Percentiles rank a stretch among this genome's conserved stretches.
Evolutionary conservation across 106 monocot genomes (phyloP).

Genomic region (Acorus gramineus): DNA sequence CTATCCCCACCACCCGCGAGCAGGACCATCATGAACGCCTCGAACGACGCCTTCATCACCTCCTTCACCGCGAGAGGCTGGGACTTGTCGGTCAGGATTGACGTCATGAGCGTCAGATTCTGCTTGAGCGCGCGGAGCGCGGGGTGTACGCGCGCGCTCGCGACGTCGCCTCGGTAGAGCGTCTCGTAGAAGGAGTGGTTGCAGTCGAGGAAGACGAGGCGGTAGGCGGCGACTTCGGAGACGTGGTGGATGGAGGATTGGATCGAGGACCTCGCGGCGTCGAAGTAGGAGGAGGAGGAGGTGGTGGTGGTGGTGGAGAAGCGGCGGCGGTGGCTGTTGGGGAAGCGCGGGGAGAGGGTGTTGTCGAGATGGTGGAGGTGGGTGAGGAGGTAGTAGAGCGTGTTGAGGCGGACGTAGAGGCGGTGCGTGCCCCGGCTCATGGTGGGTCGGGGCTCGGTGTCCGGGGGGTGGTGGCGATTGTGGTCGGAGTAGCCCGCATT

Average conservation of each 20-base stretch:
- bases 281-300: slow-evolving; percentile 3
- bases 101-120: slow-evolving; percentile 7
- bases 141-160: slow-evolving; percentile 12
- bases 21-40: slow-evolving; percentile 26
- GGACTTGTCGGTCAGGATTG: slow-evolving; percentile 9
- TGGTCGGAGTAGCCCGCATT: too few species aligned
- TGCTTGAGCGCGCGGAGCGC: slow-evolving; percentile 17
- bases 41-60: slow-evolving; percentile 26
- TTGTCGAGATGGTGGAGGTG: slow-evolving; percentile 19
- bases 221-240: slow-evolving; percentile 16
- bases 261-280: slow-evolving; percentile 8
- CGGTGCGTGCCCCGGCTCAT: slow-evolving; percentile 25
- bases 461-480: too few species aligned
- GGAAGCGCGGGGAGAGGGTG: slow-evolving; percentile 7
- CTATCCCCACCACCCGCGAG: slow-evolving; percentile 15
- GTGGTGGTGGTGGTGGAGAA: neutral
- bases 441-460: slow-evolving; percentile 15
- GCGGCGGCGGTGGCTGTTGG: neutral
- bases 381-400: slow-evolving; percentile 21
- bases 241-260: slow-evolving; percentile 19
- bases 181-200: slow-evolving; percentile 17
- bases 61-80: slow-evolving; percentile 18
- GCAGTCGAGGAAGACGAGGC: slow-evolving; percentile 24
- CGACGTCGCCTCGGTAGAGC: slow-evolving; percentile 16
- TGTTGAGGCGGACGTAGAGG: slow-evolving; percentile 28